phyloP scores from a whole-genome alignment of 306 rosid genomes.

The Pyrus bretschneideri region DNA sequence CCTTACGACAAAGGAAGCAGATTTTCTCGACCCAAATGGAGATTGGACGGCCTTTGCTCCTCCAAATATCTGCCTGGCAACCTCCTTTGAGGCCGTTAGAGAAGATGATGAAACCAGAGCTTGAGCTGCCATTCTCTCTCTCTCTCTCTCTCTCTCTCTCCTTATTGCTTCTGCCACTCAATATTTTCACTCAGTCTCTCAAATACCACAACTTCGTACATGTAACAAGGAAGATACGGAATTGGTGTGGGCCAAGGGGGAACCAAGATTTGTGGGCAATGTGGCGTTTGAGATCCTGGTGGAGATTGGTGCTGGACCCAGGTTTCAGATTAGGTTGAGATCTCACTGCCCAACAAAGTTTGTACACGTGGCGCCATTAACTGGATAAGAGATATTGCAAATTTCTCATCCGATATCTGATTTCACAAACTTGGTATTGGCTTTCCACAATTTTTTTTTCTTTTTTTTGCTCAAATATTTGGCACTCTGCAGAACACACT shows the following conservation, averaged over 20 bases:
- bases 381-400: slow-evolving; percentile 51
- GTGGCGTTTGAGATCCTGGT: slow-evolving; percentile 37
- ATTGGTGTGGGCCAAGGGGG: slow-evolving; percentile 9
- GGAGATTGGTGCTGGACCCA: slow-evolving; percentile 21
- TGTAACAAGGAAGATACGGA: slow-evolving; percentile 14
- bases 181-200: neutral
- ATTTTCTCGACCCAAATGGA: slow-evolving; percentile 36
- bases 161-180: neutral
- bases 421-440: neutral
- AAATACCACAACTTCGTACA: neutral
- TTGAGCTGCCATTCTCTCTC: slow-evolving; percentile 61
- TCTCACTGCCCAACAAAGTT: slow-evolving; percentile 56
- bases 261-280: slow-evolving; percentile 30
- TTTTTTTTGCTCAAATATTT: too few relatives aligned
- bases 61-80: slow-evolving; percentile 52
- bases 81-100: slow-evolving; percentile 59
- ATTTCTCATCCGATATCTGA: neutral
- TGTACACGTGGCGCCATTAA: slow-evolving; percentile 41
- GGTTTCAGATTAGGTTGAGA: slow-evolving; percentile 45
- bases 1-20: slow-evolving; percentile 63
- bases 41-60: slow-evolving; percentile 38
- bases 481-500: too few relatives aligned
- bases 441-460: too few relatives aligned
- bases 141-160: neutral
- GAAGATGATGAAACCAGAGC: slow-evolving; percentile 81